Percentiles rank a stretch among this genome's conserved stretches.
These are phyloP conservation scores for Vitis riparia DNA, from an alignment of 164 flowering plant species.

Conservation along the genomic window DNA sequence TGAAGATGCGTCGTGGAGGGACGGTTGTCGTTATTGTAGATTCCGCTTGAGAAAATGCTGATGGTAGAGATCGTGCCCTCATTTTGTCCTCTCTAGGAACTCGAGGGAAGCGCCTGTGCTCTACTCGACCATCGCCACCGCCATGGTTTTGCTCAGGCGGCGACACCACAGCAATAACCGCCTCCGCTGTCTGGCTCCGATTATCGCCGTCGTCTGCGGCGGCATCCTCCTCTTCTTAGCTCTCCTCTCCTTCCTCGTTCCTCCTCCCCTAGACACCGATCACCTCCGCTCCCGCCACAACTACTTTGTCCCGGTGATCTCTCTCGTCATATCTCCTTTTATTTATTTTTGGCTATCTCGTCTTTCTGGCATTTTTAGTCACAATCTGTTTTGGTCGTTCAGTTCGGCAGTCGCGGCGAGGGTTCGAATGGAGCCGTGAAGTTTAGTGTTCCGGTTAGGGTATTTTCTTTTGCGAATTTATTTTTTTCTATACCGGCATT, in stretches of 20 bases:
- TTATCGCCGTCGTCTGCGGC: constrained; percentile 31
- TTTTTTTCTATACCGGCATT: neutral
- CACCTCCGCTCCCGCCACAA: constrained; percentile 21
- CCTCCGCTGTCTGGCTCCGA: constrained; percentile 29
- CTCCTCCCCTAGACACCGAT: constrained; percentile 36
- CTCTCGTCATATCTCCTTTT: neutral
- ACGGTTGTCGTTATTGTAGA: too few relatives aligned
- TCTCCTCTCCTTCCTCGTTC: constrained; percentile 50
- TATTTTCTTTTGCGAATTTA: neutral
- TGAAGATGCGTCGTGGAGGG: too few relatives aligned
- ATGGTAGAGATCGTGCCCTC: neutral
- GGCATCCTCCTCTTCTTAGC: constrained; percentile 39
- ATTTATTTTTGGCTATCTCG: neutral
- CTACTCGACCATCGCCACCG: neutral
- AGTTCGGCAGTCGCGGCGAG: constrained; percentile 14
- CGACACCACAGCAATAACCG: constrained; percentile 35
- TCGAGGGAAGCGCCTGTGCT: neutral
- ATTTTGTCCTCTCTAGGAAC: too few relatives aligned
- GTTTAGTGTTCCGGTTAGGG: constrained; percentile 54
- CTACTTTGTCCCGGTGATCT: constrained; percentile 21
- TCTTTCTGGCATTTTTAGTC: neutral
- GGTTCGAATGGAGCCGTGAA: constrained; percentile 15
- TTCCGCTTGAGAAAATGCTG: too few relatives aligned
- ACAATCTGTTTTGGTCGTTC: neutral
- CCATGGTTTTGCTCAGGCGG: constrained; percentile 52